phyloP scores from a whole-genome alignment of 257 asterid species.

The Thymus quinquecostatus region DNA sequence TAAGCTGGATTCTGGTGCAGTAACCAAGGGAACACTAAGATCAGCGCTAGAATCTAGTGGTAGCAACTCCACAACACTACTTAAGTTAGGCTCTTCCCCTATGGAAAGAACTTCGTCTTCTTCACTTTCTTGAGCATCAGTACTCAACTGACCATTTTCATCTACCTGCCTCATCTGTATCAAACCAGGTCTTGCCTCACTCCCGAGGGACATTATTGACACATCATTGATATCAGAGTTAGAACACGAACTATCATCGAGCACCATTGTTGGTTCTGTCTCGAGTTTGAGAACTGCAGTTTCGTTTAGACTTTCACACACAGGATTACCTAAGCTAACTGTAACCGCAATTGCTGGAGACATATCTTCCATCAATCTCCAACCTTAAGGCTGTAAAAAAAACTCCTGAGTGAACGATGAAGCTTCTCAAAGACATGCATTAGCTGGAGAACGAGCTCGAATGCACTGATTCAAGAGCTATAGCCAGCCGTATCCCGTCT shows the following conservation, averaged over 20 bases:
- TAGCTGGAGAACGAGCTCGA: constrained; percentile 25
- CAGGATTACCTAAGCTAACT: constrained; percentile 58
- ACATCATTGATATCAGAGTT: constrained; percentile 27
- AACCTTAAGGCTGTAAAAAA: constrained; percentile 18
- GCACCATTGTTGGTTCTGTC: constrained; percentile 57
- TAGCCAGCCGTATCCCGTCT: constrained; percentile 2
- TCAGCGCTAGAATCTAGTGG: constrained; percentile 50
- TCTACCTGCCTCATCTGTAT: constrained; percentile 26
- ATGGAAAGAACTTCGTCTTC: constrained; percentile 62
- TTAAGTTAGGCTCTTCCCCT: constrained; percentile 47
- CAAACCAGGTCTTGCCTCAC: constrained; percentile 30
- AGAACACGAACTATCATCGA: constrained; percentile 45
- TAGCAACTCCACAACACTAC: constrained; percentile 53
- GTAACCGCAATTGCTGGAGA: constrained; percentile 68
- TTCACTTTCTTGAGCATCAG: constrained; percentile 49
- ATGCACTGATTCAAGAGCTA: constrained; percentile 29
- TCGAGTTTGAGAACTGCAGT: constrained; percentile 68
- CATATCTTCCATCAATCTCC: constrained; percentile 75
- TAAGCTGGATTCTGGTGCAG: constrained; percentile 49
- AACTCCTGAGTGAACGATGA: constrained; percentile 7
- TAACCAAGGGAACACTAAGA: constrained; percentile 48
- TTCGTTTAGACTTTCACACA: constrained; percentile 62
- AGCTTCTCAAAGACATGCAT: constrained; percentile 32
- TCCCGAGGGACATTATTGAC: constrained; percentile 22
- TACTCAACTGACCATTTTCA: constrained; percentile 30